A percentile compares a stretch with the other conserved stretches of the same genome.
These are phyloP conservation scores for Alloteropsis semialata DNA, from an alignment of 176 grass and related monocot species.

Conservation along the genomic window DNA sequence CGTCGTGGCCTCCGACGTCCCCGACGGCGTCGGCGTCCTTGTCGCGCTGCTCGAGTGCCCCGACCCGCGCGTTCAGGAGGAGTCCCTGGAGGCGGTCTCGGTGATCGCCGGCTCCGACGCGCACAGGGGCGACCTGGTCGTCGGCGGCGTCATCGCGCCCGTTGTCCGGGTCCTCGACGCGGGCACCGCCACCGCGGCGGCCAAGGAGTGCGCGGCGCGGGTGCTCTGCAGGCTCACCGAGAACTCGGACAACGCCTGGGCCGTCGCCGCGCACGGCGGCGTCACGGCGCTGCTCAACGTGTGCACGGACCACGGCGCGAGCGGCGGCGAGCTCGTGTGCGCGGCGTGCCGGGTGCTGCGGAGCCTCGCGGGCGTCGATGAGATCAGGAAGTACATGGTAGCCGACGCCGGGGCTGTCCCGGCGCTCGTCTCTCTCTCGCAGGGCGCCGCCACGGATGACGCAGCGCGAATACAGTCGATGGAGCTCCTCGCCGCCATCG, in stretches of 20 bases:
- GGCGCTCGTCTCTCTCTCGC: constrained; percentile 52
- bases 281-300: constrained; percentile 60
- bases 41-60: constrained; percentile 60
- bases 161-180: constrained; percentile 58
- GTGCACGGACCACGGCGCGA: constrained; percentile 31
- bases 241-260: constrained; percentile 90
- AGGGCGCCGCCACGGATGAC: constrained; percentile 42
- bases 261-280: constrained; percentile 85
- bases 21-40: constrained; percentile 49
- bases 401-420: constrained; percentile 51
- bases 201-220: constrained; percentile 54
- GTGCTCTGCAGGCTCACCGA: constrained; percentile 74
- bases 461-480: constrained; percentile 54
- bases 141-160: constrained; percentile 49
- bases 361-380: constrained; percentile 67
- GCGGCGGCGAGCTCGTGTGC: constrained; percentile 43
- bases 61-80: constrained; percentile 43
- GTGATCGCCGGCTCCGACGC: constrained; percentile 52
- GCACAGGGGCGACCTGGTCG: constrained; percentile 52
- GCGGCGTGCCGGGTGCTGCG: constrained; percentile 63
- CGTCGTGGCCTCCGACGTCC: constrained; percentile 48
- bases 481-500: constrained; percentile 60
- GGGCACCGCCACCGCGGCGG: background rate
- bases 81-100: constrained; percentile 53
- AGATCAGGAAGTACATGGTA: constrained; percentile 84